Evolutionary conservation across 2,329 filamentous ascomycete species (phyloP), one percentile per base, ranked within the genome.

Genomic region (Clonostachys byssicola): DNA sequence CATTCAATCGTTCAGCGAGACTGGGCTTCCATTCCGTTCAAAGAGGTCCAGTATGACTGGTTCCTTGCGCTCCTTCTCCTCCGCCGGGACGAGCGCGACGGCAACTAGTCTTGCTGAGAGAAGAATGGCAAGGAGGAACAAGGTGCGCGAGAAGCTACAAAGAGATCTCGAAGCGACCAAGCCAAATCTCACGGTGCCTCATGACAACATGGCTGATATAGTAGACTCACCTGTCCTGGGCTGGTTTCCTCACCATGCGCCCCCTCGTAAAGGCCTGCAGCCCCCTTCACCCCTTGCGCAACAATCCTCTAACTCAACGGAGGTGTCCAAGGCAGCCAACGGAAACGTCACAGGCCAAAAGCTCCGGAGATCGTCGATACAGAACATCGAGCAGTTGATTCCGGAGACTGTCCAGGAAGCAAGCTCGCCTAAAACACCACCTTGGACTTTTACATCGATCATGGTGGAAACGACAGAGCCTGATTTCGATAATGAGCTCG

Each of bases 171-270:
- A 45, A 5, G 47, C 47, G 5, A 41, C 36, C 20, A 48, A 48
- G 43, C 13, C 18, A 12, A 44, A n/a, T 12, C 14, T 16, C 12
- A n/a, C 42, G 17, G 12, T 13, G 13, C 30, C 33, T 2, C 33
- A 35, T 10, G 34, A n/a, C 42, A 14, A 17, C 38, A 23, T 17
- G 8, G 43, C n/a, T 17, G 36, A 40, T 20, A 20, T 43, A 16
- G 42, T 45, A 14, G 47, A 48, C 47, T 48, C 47, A 6, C 47
- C 47, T 16, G 47, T 48, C 5, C 38, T 48, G 2, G 47, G 47
- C 6, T 45, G 47, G 47, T 48, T 48, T 16, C 42, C 42, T 35
- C 39, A 42, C 20, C 14, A 18, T 10, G 36, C 36, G 8, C 14
- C 36, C 14, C 3, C 35, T 40, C 38, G 35, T 12, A 23, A 17